Base-by-base conservation (phyloP, 495 filamentous ascomycete genomes). In the Aspergillus kassunensis region DNA sequence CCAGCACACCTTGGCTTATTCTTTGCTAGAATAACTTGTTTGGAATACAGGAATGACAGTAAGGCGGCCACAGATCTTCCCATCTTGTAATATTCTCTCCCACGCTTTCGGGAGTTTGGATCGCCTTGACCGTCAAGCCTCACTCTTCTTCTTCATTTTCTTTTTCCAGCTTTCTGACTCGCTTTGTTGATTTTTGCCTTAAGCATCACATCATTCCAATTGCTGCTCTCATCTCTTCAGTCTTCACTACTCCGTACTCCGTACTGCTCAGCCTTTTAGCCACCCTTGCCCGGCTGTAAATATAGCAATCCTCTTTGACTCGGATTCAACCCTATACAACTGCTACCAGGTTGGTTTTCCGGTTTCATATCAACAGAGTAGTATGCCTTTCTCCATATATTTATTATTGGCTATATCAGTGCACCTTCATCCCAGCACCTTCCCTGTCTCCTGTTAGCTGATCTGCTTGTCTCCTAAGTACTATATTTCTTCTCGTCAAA, bases 361-460 rank as follows among this genome's bases (percentile, higher is more conserved):
- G 33, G 13, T 37, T 49, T 49, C 20, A 39, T 49, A n/a, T 27
- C 19, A 23, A 40, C 16, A 23, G 2, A 53, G 33, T 30, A 53
- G 42, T 33, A 53, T 53, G 51, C 24, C 43, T 45, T 33, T 37
- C 43, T 41, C 34, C 42, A 53, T 19, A n/a, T n/a, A n/a, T 27
- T 24, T n/a, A 18, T 41, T 37, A 53, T 53, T 53, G 51, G 51
- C 33, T 53, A 46, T 53, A 53, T 53, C 51, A 53, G 25, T 24
- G 7, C 34, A 35, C 16, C 33, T 19, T 46, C 34, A 23, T 46
- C 42, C 42, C 30, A 43, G 20, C 25, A 40, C 42, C 42, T 53
- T 40, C 18, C 51, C 16, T 39, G 42, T 53, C 42, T 37, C 34
- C 35, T 37, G 18, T 15, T 53, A 27, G 34, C 25, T 31, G 18